A percentile compares a stretch with the other conserved stretches of the same genome.
Evolutionary conservation across 805 yeast genomes (phyloP).

Genomic region (Zygosaccharomyces siamensis): DNA sequence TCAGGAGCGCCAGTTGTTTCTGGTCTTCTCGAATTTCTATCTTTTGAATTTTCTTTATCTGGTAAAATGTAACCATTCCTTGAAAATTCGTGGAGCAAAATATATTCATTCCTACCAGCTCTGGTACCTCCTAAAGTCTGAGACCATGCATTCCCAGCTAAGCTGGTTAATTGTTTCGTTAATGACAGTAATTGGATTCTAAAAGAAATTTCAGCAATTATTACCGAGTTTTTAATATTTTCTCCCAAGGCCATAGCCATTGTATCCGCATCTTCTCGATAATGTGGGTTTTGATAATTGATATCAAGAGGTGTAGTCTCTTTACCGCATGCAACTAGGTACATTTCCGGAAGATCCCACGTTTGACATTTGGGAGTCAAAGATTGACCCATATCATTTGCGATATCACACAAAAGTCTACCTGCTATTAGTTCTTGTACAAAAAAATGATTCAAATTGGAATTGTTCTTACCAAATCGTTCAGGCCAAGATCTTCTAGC

Average conservation of each 20-base stretch:
- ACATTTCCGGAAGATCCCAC: constrained; percentile 93
- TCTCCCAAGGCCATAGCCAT: constrained; percentile 68
- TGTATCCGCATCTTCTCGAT: constrained; percentile 60
- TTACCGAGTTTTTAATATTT: constrained; percentile 58
- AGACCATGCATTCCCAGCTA: constrained; percentile 98
- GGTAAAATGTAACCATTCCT: constrained; percentile 80
- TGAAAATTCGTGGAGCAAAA: constrained; percentile 85
- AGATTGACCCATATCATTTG: constrained; percentile 92
- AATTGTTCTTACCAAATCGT: constrained; percentile 51
- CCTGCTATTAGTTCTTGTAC: constrained; percentile 76
- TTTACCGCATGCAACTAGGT: constrained; percentile 65
- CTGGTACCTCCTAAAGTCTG: constrained; percentile 92
- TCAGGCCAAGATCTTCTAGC: constrained; percentile 75
- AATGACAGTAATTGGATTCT: constrained; percentile 79
- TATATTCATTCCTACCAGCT: constrained; percentile 91
- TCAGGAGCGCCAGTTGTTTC: constrained; percentile 27
- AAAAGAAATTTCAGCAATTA: constrained; percentile 74
- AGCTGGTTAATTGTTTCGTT: constrained; percentile 82
- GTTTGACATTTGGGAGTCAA: constrained; percentile 87
- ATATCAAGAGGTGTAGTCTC: constrained; percentile 61
- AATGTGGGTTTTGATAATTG: constrained; percentile 62
- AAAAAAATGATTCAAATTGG: constrained; percentile 48
- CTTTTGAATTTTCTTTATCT: constrained; percentile 56
- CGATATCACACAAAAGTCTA: constrained; percentile 83
- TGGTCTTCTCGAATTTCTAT: constrained; percentile 31